Evolutionary conservation across 73 alveolate genomes (phyloP), one percentile per base, ranked within the genome.

Genomic region (Paraurostyla sp.): DNA sequence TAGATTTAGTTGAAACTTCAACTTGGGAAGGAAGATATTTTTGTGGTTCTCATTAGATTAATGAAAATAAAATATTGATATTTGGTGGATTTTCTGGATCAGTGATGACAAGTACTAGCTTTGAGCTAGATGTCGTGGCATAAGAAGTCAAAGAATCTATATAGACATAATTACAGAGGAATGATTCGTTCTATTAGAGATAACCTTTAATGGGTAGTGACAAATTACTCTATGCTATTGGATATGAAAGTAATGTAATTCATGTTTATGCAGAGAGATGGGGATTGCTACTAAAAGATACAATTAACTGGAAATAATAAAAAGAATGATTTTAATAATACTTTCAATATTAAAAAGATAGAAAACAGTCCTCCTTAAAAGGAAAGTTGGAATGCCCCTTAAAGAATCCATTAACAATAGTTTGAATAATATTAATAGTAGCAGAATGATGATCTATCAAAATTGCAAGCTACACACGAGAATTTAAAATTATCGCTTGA

Each of bases 21-120:
- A 42, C 32, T 42, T 83, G 92, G 92, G 57, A 83, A 11, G 92
- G 92, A 0, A 36, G 86, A 23, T 83, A 83, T 58, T 83, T 83
- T 46, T 83, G 92, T 46, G 92, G 92, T 22, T 54, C 92, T 41
- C 56, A 48, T 65, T 30, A 83, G 45, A 68, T 54, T 40, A 23
- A 42, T 52, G 85, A 83, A 15, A 83, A 51, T 32, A 45, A 83
- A 48, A 83, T 83, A 9, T n/a, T 65, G 6, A 83, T 83, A 0
- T 83, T 83, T 46, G 92, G 92, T 3, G 92, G 92, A 11, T 83
- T 60, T 32, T 83, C 92, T 22, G 57, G 76, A 18, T 33, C 71
- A 0, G 59, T 38, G 4, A 49, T 48, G 60, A 63, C 92, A 7
- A 33, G 85, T 22, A 83, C 85, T 33, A 38, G 62, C 58, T 83